Evolutionary conservation across 805 yeast genomes (phyloP), one percentile per base, ranked within the genome.

Genomic region (Nakazawaea ishiwadae): DNA sequence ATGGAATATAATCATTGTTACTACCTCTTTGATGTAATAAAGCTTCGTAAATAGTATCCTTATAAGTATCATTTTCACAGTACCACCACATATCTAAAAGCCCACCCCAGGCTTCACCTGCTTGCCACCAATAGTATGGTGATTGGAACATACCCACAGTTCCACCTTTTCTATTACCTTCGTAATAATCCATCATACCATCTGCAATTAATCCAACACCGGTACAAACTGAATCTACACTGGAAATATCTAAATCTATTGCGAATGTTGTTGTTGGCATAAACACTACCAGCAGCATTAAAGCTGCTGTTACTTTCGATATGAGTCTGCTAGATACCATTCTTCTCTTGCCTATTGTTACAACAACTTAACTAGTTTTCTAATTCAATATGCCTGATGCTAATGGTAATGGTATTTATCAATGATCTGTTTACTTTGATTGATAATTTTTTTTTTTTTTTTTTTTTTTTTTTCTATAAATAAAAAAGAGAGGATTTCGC

Each of bases 121-220:
- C 96, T 65, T 89, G 88, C 97, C 97, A 90, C 99, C 98, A 91
- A 71, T 91, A 91, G 70, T 91, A 90, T 0, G 98, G 98, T 55
- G 71, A 66, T 10, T 81, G 68, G 60, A 93, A 90, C 89, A 84
- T 80, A 32, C 98, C 99, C 20, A 85, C 68, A 4, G 89, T 75
- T 7, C 90, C 84, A 27, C 96, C 97, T 32, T 69, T 59, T 27
- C 71, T 58, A 47, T 60, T 50, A 23, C 87, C 87, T 49, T 74
- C 73, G 60, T 84, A 84, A 60, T 84, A 84, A 59, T 79, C 79
- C 68, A 84, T 66, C 49, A 81, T 58, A 42, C 91, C 93, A 18
- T 67, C 58, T 12, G 79, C 69, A 17, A 83, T 55, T 26, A 77
- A 59, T 5, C 70, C 64, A 4, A 78, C 68, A 7, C 77, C 86